Evolutionary conservation across 2,329 filamentous ascomycete genomes (phyloP).

Genomic region (Phyllosticta paracitricarpa): DNA sequence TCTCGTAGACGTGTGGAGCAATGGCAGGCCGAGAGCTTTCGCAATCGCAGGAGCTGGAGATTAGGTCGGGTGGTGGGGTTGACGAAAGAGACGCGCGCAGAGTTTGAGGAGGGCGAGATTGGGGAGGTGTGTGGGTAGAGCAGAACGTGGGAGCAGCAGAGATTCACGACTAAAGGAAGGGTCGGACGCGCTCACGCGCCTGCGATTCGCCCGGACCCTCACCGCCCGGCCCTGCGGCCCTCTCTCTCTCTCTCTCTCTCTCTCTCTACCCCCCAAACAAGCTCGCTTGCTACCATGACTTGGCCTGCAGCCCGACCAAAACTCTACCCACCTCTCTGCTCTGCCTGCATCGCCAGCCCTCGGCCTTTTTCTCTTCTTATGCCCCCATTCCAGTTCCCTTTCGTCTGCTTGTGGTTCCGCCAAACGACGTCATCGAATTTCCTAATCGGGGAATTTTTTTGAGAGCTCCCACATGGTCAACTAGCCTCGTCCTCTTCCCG

Average conservation of each 20-base stretch:
- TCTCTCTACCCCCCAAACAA: not conserved
- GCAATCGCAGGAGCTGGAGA: not conserved
- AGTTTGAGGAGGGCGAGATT: slow-evolving; percentile 7
- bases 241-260: not conserved
- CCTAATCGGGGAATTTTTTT: not conserved
- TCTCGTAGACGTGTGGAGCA: not conserved
- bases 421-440: not conserved
- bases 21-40: slow-evolving; percentile 3
- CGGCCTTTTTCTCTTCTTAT: not conserved
- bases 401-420: not conserved
- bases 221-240: not conserved
- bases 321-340: not conserved
- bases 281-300: slow-evolving; percentile 4
- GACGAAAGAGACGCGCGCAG: slow-evolving; percentile 8
- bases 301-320: not conserved
- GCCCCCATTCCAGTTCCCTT: not conserved
- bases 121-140: not conserved
- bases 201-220: not conserved
- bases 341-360: not conserved
- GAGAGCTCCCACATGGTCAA: not conserved
- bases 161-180: not conserved
- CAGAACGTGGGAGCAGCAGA: not conserved
- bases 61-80: slow-evolving; percentile 7
- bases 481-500: not conserved
- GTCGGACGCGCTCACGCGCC: slow-evolving; percentile 1